These are phyloP conservation scores for Colletotrichum falcatum DNA, from an alignment of 2,329 filamentous ascomycete species.

Conservation along the genomic window DNA sequence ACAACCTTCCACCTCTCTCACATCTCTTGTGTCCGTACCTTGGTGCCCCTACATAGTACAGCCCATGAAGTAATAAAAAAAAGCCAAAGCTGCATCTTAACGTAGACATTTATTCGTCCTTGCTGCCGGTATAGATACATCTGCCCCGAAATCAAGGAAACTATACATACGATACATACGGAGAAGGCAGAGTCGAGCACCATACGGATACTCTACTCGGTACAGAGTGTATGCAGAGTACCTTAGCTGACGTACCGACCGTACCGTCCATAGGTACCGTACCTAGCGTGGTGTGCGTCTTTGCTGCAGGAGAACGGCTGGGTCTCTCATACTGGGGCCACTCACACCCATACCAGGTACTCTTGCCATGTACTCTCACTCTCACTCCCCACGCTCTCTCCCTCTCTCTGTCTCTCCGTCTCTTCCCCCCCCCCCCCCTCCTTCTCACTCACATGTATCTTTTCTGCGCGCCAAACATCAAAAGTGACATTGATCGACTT, in stretches of 20 bases:
- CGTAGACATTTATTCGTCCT: too few species aligned
- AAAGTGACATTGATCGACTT: constrained; percentile 1
- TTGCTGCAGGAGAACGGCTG: neutral
- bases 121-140: neutral
- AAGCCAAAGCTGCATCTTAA: constrained; percentile 12
- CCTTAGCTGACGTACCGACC: neutral
- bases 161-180: too few species aligned
- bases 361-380: constrained; percentile 6
- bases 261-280: too few species aligned
- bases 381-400: constrained; percentile 27
- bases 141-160: neutral
- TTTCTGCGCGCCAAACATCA: neutral
- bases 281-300: neutral
- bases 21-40: too few species aligned
- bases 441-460: constrained; percentile 20
- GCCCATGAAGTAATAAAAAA: neutral
- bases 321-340: neutral
- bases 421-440: neutral
- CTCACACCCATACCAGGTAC: neutral
- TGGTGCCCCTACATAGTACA: too few species aligned
- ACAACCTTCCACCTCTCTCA: neutral
- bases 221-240: too few species aligned
- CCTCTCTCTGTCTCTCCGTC: neutral
- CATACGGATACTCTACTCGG: too few species aligned
- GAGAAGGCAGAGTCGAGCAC: too few species aligned